Evolutionary conservation across 2,329 filamentous ascomycete species (phyloP).

Genomic region (Ceratocystis albifundus): DNA sequence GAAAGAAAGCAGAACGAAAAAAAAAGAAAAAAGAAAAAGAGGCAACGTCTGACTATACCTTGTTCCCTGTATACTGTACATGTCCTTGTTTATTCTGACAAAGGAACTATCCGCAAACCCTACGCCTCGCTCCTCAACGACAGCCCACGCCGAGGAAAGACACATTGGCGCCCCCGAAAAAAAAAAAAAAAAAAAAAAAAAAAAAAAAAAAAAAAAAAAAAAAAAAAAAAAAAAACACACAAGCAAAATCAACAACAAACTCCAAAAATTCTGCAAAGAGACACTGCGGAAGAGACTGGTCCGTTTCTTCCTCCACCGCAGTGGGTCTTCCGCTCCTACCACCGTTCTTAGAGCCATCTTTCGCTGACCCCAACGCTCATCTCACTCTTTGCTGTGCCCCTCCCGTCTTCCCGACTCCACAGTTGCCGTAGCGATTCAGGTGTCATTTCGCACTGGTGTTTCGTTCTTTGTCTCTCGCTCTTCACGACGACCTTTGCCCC

Average conservation of each 20-base stretch:
- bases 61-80: neutral
- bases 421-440: constrained; percentile 6
- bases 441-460: neutral
- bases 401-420: constrained; percentile 3
- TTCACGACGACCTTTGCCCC: neutral
- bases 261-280: no score
- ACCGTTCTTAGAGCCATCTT: no score
- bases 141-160: no score
- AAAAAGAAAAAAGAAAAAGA: no score
- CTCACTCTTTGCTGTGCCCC: neutral
- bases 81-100: neutral
- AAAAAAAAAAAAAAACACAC: neutral
- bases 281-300: no score
- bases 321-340: neutral
- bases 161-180: neutral
- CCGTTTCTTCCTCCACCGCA: neutral
- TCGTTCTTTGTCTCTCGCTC: neutral
- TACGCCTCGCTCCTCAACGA: neutral
- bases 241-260: neutral
- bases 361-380: neutral
- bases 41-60: no score
- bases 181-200: no score
- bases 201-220: no score
- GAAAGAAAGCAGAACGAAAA: no score
- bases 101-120: neutral